These are phyloP conservation scores for Mycena belliarum DNA, from an alignment of 768 basidiomycete genomes.

Conservation along the genomic window DNA sequence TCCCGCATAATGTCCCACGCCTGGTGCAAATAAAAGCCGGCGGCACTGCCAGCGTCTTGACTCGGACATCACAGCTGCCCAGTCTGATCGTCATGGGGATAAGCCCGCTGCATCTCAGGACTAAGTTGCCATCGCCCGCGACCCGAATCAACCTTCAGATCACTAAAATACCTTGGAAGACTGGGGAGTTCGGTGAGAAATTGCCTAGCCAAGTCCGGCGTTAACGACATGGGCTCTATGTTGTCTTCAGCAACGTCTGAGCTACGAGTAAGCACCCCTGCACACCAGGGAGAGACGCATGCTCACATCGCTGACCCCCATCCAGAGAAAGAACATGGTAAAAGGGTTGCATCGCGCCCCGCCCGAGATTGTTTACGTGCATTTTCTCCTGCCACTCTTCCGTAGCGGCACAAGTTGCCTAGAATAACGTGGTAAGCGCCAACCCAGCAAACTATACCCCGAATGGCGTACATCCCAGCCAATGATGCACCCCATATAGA, in stretches of 20 bases:
- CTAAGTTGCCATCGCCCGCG: conserved; percentile 31
- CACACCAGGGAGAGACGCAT: background rate
- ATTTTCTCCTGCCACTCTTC: conserved; percentile 38
- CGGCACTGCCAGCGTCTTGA: no score
- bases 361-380: conserved; percentile 33
- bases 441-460: background rate
- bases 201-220: conserved; percentile 6
- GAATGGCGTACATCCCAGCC: conserved; percentile 48
- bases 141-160: conserved; percentile 26
- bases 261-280: background rate
- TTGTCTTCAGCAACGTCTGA: conserved; percentile 22
- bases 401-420: conserved; percentile 22
- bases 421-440: background rate
- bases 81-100: conserved; percentile 44
- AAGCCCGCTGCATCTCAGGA: conserved; percentile 40
- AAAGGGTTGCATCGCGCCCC: conserved; percentile 43
- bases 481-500: conserved; percentile 45
- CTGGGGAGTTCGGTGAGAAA: conserved; percentile 23
- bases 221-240: conserved; percentile 10
- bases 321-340: conserved; percentile 36
- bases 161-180: conserved; percentile 31
- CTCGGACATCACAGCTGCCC: no score
- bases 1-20: no score
- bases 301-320: conserved; percentile 35
- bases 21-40: no score